Percentiles rank a stretch among this genome's conserved stretches.
These are phyloP conservation scores for Neopestalotiopsis rosae DNA, from an alignment of 2,329 filamentous ascomycete genomes.

Conservation along the genomic window DNA sequence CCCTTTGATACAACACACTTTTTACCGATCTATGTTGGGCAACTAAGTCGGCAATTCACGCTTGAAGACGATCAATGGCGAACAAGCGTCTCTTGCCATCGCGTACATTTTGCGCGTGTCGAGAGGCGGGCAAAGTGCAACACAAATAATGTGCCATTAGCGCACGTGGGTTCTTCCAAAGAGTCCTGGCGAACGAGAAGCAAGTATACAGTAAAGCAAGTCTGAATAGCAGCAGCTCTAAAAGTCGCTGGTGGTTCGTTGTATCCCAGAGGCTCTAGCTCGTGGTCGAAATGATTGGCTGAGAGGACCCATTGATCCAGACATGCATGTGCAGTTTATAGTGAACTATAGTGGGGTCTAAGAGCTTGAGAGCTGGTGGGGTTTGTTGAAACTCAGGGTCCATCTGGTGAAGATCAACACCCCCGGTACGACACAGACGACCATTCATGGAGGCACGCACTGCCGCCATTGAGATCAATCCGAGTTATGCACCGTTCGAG, in stretches of 20 bases:
- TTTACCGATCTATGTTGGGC: neutral
- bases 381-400: conserved; percentile 15
- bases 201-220: neutral
- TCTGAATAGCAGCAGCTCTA: conserved; percentile 6
- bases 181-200: neutral
- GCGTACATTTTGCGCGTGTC: neutral
- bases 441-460: conserved; percentile 13
- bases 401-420: neutral
- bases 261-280: conserved; percentile 16
- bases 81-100: neutral
- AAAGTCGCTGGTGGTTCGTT: neutral
- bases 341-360: conserved; percentile 2
- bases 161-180: conserved; percentile 3
- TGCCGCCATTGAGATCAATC: neutral
- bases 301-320: conserved; percentile 9
- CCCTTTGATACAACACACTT: neutral
- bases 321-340: conserved; percentile 2
- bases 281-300: conserved; percentile 22
- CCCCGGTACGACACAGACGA: neutral
- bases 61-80: neutral
- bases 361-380: conserved; percentile 15
- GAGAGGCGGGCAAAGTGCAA: neutral
- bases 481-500: neutral
- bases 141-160: neutral
- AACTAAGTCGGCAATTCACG: neutral